Conservation (phyloP, 2,329 filamentous ascomycete species). For the Apiospora aurea region DNA sequence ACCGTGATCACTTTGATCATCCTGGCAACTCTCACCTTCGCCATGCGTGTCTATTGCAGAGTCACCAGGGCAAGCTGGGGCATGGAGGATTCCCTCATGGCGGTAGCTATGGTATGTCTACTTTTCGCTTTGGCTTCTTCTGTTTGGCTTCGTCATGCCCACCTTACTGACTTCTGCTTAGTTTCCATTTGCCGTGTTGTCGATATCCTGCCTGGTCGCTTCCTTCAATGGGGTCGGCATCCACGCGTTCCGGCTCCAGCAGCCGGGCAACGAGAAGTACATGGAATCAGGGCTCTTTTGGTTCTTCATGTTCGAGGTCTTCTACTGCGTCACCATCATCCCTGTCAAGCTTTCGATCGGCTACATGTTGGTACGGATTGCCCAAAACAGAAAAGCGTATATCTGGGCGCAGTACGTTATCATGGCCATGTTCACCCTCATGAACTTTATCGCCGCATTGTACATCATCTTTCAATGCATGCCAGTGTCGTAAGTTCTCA, state of each 20-base stretch:
- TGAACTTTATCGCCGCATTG: constrained; percentile 32
- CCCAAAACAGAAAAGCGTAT: constrained; percentile 27
- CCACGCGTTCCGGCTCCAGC: constrained; percentile 28
- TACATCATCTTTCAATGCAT: constrained; percentile 35
- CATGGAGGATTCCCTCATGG: constrained; percentile 32
- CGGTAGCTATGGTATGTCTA: constrained; percentile 28
- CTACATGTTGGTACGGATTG: constrained; percentile 31
- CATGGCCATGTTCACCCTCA: constrained; percentile 31
- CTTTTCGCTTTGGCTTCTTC: background rate
- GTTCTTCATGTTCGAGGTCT: constrained; percentile 35
- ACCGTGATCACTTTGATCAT: constrained; percentile 31
- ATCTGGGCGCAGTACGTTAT: constrained; percentile 28
- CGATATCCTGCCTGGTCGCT: constrained; percentile 30
- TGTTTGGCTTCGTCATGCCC: background rate
- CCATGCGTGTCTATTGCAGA: constrained; percentile 29
- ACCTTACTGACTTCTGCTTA: background rate
- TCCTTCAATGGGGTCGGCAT: constrained; percentile 28
- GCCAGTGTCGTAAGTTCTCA: constrained; percentile 26
- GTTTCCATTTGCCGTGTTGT: constrained; percentile 30
- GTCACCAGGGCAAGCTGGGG: constrained; percentile 30
- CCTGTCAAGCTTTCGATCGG: constrained; percentile 31
- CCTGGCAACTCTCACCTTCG: constrained; percentile 28
- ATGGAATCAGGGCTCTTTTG: constrained; percentile 30
- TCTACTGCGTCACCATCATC: constrained; percentile 33
- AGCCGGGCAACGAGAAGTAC: constrained; percentile 29